Conservation (phyloP, 1,284 basidiomycete species). For the Gymnopus androsaceus region DNA sequence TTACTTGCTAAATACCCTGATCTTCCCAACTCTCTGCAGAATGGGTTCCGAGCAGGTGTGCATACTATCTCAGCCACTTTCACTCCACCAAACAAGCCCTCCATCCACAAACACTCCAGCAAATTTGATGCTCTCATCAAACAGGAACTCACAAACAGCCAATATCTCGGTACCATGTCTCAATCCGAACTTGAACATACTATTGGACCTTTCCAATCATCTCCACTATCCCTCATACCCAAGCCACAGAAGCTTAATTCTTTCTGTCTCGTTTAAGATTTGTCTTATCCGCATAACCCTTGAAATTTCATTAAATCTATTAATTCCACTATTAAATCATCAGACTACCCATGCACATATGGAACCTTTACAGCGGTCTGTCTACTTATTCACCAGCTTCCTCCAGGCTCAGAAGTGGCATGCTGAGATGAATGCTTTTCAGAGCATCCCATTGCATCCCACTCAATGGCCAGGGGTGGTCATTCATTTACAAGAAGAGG, state of each 20-base stretch:
- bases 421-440: slow-evolving; percentile 37
- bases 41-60: slow-evolving; percentile 29
- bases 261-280: slow-evolving; percentile 39
- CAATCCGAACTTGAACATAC: slow-evolving; percentile 25
- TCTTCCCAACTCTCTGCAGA: slow-evolving; percentile 15
- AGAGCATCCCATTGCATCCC: slow-evolving; percentile 33
- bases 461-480: slow-evolving; percentile 38
- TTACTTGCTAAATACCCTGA: slow-evolving; percentile 25
- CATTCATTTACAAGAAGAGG: slow-evolving; percentile 23
- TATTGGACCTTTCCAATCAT: slow-evolving; percentile 41
- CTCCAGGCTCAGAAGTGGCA: no score
- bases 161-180: slow-evolving; percentile 36
- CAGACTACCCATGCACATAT: no score
- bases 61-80: slow-evolving; percentile 21
- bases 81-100: slow-evolving; percentile 29
- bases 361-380: no score
- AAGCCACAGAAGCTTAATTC: slow-evolving; percentile 27
- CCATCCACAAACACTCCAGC: slow-evolving; percentile 15
- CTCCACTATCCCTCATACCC: slow-evolving; percentile 39
- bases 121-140: slow-evolving; percentile 17
- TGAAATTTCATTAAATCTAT: slow-evolving; percentile 28
- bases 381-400: no score
- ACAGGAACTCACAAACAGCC: slow-evolving; percentile 24
- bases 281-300: slow-evolving; percentile 35
- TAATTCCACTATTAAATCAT: slow-evolving; percentile 35